phyloP scores from a whole-genome alignment of 495 filamentous ascomycete species.

The Tuber borchii region DNA sequence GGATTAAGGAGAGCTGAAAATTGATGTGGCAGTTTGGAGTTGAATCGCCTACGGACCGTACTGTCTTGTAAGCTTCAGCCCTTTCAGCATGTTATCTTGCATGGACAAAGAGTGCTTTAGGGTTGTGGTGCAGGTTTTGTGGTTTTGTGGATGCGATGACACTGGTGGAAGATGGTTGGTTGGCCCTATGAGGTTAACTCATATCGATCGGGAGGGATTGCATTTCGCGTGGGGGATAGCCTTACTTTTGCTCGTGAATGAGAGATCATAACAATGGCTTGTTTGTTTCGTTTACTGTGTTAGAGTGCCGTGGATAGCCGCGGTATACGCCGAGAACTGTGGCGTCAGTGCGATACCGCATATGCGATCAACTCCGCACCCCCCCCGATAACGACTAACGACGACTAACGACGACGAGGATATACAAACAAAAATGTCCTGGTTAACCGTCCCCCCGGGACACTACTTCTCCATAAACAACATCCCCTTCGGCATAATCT shows the following conservation, averaged over 20 bases:
- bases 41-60: neutral
- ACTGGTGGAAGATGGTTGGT: neutral
- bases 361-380: neutral
- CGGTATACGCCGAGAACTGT: neutral
- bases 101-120: neutral
- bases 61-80: neutral
- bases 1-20: neutral
- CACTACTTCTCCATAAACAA: conserved; percentile 81
- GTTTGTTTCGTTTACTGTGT: neutral
- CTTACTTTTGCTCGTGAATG: too few relatives aligned
- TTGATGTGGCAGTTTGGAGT: neutral
- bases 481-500: conserved; percentile 88
- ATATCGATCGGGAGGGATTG: neutral
- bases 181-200: neutral
- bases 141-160: neutral
- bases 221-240: too few relatives aligned
- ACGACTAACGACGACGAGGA: neutral
- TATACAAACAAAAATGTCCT: conserved; percentile 43
- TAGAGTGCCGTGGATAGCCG: neutral
- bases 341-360: neutral
- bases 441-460: conserved; percentile 58
- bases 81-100: neutral
- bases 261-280: neutral
- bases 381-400: neutral
- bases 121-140: neutral